Conservation (phyloP, 257 asterid genomes). For the Fraxinus pennsylvanica region DNA sequence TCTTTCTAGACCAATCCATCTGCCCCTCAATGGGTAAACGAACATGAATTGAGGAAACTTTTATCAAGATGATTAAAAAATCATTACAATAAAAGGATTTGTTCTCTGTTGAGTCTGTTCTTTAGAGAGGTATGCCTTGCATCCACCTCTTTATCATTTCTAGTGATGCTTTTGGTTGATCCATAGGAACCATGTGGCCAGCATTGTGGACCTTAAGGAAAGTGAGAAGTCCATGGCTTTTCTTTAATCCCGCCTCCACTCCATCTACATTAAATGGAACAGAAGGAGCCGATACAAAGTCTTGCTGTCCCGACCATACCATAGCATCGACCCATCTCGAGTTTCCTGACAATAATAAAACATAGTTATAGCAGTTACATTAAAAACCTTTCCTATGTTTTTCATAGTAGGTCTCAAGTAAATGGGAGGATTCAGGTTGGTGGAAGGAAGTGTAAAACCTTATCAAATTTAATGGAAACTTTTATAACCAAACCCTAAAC, state of each 20-base stretch:
- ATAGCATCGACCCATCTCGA: conserved; percentile 68
- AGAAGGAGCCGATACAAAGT: conserved; percentile 37
- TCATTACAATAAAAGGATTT: not conserved
- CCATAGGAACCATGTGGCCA: conserved; percentile 87
- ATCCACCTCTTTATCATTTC: conserved; percentile 72
- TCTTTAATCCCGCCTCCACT: conserved; percentile 46
- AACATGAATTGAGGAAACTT: not conserved
- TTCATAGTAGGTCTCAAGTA: too few relatives aligned
- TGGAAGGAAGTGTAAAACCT: too few relatives aligned
- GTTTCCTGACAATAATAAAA: conserved; percentile 51
- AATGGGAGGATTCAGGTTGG: too few relatives aligned
- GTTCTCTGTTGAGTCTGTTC: not conserved
- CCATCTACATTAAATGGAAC: conserved; percentile 52
- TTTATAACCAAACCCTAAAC: too few relatives aligned
- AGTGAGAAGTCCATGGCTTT: conserved; percentile 55
- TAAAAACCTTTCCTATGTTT: too few relatives aligned
- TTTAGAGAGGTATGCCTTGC: conserved; percentile 31
- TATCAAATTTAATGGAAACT: too few relatives aligned
- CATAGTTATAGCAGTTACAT: not conserved
- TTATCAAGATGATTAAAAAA: not conserved
- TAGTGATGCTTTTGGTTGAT: conserved; percentile 65
- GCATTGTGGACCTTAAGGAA: conserved; percentile 68
- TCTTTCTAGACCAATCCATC: too few relatives aligned
- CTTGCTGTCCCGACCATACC: conserved; percentile 60
- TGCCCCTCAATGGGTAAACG: not conserved